phyloP scores from a whole-genome alignment of 345 rosid genomes.

The Populus tremula region DNA sequence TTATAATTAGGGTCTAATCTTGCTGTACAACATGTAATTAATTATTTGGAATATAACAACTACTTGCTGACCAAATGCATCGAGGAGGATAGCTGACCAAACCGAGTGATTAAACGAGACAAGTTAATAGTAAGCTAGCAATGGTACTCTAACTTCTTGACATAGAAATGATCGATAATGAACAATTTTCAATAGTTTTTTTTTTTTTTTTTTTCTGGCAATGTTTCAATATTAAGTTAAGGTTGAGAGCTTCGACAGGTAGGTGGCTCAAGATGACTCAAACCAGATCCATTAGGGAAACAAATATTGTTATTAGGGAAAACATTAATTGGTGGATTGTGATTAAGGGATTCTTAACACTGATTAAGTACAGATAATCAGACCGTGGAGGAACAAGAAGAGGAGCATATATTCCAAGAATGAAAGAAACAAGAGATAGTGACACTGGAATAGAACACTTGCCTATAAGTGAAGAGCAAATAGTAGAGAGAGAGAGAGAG shows the following conservation, averaged over 20 bases:
- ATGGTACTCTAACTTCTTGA: neutral
- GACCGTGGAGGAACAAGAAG: conserved; percentile 15
- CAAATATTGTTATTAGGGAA: neutral
- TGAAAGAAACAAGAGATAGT: conserved; percentile 50
- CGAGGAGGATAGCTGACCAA: no score
- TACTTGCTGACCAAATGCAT: no score
- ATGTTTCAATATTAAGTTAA: neutral
- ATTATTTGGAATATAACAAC: no score
- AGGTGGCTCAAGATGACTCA: neutral
- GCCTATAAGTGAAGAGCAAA: conserved; percentile 16
- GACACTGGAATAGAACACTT: conserved; percentile 40
- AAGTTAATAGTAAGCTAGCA: neutral
- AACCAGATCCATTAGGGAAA: conserved; percentile 4
- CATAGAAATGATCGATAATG: neutral
- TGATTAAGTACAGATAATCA: conserved; percentile 23
- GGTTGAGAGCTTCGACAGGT: conserved; percentile 5
- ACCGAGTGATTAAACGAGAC: neutral
- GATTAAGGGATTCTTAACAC: neutral
- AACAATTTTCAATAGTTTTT: neutral
- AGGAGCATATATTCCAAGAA: conserved; percentile 40
- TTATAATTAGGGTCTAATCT: neutral
- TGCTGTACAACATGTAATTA: no score
- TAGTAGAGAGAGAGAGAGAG: neutral
- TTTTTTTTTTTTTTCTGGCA: no score
- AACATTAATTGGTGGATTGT: conserved; percentile 14